Percentiles rank a stretch among this genome's conserved stretches.
These are phyloP conservation scores for Haplographium delicatum DNA, from an alignment of 495 filamentous ascomycete species.

Conservation along the genomic window DNA sequence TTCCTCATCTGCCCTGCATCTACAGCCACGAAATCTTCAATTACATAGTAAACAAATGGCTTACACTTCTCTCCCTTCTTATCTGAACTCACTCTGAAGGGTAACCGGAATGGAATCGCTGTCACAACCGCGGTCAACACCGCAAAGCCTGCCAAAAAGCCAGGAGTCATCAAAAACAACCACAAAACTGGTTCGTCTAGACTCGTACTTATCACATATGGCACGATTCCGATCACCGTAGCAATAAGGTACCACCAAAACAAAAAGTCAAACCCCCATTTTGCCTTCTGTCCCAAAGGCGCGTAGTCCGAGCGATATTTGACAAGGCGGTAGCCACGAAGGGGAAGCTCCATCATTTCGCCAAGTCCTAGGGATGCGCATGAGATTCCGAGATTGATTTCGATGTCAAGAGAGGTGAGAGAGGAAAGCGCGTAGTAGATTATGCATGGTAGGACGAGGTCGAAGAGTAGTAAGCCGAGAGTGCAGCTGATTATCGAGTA, in stretches of 20 bases:
- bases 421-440: conserved; percentile 11
- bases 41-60: conserved; percentile 14
- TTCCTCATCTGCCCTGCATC: conserved; percentile 3
- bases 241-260: conserved; percentile 15
- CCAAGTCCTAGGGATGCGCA: conserved; percentile 10
- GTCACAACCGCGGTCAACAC: not conserved
- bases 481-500: conserved; percentile 4
- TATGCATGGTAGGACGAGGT: conserved; percentile 11
- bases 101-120: conserved; percentile 3
- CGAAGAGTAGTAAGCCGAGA: conserved; percentile 12
- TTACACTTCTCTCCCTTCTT: conserved; percentile 11
- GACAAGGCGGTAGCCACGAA: conserved; percentile 8
- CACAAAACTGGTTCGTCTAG: conserved; percentile 7
- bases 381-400: conserved; percentile 7
- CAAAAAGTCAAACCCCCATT: conserved; percentile 15
- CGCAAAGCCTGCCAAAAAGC: conserved; percentile 3
- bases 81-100: conserved; percentile 9
- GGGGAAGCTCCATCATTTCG: conserved; percentile 8
- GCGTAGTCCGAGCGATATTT: conserved; percentile 1
- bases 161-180: conserved; percentile 14
- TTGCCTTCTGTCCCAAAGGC: conserved; percentile 3
- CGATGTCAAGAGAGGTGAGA: conserved; percentile 2
- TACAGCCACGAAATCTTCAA: conserved; percentile 19
- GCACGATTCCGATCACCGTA: conserved; percentile 14
- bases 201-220: conserved; percentile 12